Evolutionary conservation across 2,329 filamentous ascomycete species (phyloP), one percentile per base, ranked within the genome.

Genomic region (Talaromyces sp.): DNA sequence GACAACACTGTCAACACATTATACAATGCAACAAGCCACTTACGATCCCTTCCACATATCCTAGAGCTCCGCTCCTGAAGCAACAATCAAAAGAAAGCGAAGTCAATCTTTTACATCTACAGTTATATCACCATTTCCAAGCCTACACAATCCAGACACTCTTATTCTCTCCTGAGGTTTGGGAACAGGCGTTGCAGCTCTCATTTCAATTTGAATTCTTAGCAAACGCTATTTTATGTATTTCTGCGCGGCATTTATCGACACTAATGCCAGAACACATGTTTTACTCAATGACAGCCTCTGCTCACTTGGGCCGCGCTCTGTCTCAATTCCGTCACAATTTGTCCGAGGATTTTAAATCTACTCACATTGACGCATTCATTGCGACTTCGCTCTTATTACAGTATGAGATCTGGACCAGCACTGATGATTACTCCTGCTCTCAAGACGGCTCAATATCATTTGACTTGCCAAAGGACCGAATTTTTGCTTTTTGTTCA

Each of bases 311-410:
- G 27, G 45, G 49, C 22, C 63, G 50, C 9, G 41, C 58, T 2
- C 22, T 62, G 49, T 65, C 63, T 27, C 33, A 33, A 19, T 65
- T 65, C 27, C 63, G 63, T 43, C 45, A 47, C 8, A 33, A 35
- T 24, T 35, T 65, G 4, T 37, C 58, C 3, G 35, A 54, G 24
- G 41, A 65, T 27, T 58, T 65, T 4, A 41, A 31, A 5, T 62
- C 63, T 39, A 65, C 63, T n/a, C 49, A 65, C n/a, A 49, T 65
- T 47, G 63, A 65, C 24, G 58, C 58, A 33, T 65, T 65, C 16
- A 62, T 65, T n/a, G 63, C 63, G 10, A 62, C 63, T 43, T 65
- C 63, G 5, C 49, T 61, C 10, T 50, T 65, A n/a, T 19, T 65
- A 11, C 63, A 65, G 43, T 65, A 65, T 39, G 58, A 65, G 39